Evolutionary conservation across 306 rosid species (phyloP).

Genomic region (Vigna hirtella): DNA sequence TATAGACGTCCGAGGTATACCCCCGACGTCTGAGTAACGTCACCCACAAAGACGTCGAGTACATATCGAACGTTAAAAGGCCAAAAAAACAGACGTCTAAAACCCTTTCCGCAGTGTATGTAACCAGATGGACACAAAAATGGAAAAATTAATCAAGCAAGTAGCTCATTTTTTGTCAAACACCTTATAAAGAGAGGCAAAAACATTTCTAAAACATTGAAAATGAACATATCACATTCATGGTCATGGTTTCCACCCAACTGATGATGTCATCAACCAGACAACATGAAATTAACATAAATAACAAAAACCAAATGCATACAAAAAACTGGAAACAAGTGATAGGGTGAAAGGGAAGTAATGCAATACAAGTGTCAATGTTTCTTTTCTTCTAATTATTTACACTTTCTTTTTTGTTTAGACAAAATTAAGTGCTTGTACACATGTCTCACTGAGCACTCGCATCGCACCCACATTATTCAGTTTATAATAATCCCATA

Average conservation of each 20-base stretch:
- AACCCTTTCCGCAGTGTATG: fast-evolving
- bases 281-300: background rate
- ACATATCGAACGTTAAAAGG: no score
- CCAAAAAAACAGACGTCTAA: no score
- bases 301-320: background rate
- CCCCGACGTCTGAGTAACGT: no score
- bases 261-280: no score
- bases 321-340: background rate
- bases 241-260: background rate
- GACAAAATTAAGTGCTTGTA: constrained; percentile 29
- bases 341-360: background rate
- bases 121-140: no score
- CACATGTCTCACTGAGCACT: constrained; percentile 16
- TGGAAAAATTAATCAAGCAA: no score
- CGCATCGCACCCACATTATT: background rate
- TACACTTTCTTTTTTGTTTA: background rate
- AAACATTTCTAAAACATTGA: background rate
- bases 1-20: no score
- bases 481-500: background rate
- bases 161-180: background rate
- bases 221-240: background rate
- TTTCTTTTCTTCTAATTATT: background rate
- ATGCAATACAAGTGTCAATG: background rate
- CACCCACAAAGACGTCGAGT: no score
- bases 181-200: background rate